These are phyloP conservation scores for Phytophthora sansomeana DNA, from an alignment of 352 stramenopile genomes.

Conservation along the genomic window DNA sequence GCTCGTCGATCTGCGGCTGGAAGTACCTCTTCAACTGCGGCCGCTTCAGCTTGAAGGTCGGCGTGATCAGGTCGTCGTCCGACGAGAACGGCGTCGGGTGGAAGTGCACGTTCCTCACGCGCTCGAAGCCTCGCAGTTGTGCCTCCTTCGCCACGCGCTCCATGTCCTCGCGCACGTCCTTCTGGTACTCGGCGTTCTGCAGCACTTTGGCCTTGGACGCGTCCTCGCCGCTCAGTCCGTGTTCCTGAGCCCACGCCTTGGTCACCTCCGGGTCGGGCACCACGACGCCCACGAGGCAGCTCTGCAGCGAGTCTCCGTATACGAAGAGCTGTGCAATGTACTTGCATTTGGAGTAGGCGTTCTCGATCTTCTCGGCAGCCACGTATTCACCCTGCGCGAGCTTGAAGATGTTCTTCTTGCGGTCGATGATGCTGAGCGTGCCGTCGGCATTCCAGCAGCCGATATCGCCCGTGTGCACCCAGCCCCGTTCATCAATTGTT, in stretches of 20 bases:
- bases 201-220: slow-evolving; percentile 39
- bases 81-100: slow-evolving; percentile 79
- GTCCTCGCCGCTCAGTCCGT: slow-evolving; percentile 22
- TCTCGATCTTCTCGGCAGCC: slow-evolving; percentile 96
- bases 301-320: slow-evolving; percentile 95
- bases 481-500: slow-evolving; percentile 91
- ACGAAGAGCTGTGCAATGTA: slow-evolving; percentile 95
- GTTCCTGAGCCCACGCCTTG: slow-evolving; percentile 48
- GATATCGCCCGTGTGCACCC: slow-evolving; percentile 96
- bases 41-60: slow-evolving; percentile 95
- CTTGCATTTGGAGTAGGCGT: slow-evolving; percentile 87
- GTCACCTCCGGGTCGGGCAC: slow-evolving; percentile 68
- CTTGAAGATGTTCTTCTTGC: slow-evolving; percentile 94
- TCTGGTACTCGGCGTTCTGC: slow-evolving; percentile 50
- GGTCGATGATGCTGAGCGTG: slow-evolving; percentile 87
- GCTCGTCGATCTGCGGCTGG: slow-evolving; percentile 52
- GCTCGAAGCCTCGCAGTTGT: slow-evolving; percentile 91
- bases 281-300: slow-evolving; percentile 92
- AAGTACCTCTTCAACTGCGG: slow-evolving; percentile 63
- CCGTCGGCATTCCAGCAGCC: slow-evolving; percentile 93
- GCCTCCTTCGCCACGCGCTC: slow-evolving; percentile 44
- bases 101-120: slow-evolving; percentile 82
- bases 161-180: slow-evolving; percentile 40
- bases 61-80: slow-evolving; percentile 92
- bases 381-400: slow-evolving; percentile 94